Conservation (phyloP, 352 stramenopile species). For the Aphanomyces astaci region DNA sequence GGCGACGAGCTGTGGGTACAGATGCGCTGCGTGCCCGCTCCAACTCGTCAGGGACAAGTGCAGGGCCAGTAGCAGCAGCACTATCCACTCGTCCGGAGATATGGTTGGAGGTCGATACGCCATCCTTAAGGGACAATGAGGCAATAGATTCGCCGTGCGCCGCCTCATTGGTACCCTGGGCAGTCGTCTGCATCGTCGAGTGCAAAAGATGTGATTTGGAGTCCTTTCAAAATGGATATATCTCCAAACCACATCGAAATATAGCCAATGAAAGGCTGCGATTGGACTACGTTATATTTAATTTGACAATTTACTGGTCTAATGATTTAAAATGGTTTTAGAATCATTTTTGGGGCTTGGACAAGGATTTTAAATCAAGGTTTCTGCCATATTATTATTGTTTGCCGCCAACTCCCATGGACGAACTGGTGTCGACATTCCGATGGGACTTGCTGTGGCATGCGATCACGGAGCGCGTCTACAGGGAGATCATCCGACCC, state of each 20-base stretch:
- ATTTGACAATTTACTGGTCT: too few species aligned
- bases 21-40: background rate
- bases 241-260: background rate
- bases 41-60: background rate
- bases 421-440: conserved; percentile 3
- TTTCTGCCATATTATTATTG: too few species aligned
- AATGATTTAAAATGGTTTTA: too few species aligned
- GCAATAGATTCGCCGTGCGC: background rate
- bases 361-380: too few species aligned
- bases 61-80: background rate
- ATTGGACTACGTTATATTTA: too few species aligned
- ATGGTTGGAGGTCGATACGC: background rate
- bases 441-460: conserved; percentile 14
- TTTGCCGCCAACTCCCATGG: background rate
- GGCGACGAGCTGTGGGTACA: background rate
- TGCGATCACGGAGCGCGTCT: conserved; percentile 13
- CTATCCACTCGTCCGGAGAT: background rate
- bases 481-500: conserved; percentile 4
- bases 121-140: background rate
- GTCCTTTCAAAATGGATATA: background rate
- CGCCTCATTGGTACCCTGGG: too few species aligned
- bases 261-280: background rate
- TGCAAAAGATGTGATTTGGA: too few species aligned
- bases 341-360: background rate
- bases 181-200: too few species aligned